Evolutionary conservation across 352 stramenopile species (phyloP).

Genomic region (Phytophthora rubi): DNA sequence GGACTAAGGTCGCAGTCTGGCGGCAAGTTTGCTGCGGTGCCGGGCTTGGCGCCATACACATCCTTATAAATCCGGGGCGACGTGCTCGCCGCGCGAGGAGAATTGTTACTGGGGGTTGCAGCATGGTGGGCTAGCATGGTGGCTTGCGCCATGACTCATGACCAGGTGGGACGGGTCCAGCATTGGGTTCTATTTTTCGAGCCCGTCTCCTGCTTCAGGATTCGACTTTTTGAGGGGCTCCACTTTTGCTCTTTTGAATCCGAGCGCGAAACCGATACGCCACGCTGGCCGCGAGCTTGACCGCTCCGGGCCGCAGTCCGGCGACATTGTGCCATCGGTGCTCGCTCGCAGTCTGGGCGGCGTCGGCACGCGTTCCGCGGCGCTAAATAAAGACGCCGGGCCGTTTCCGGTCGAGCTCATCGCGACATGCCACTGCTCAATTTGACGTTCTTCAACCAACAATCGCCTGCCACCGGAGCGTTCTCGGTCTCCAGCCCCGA

Average conservation of each 20-base stretch:
- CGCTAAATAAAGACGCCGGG: constrained; percentile 24
- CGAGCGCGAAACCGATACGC: constrained; percentile 15
- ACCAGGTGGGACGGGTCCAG: constrained; percentile 1
- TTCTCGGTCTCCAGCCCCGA: constrained; percentile 12
- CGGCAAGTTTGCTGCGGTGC: neutral
- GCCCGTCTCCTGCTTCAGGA: constrained; percentile 24
- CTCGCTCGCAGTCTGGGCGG: constrained; percentile 9
- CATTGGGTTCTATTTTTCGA: constrained; percentile 13
- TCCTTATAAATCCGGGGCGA: constrained; percentile 8
- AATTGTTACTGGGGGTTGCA: neutral
- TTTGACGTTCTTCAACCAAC: constrained; percentile 8
- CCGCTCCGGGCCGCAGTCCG: constrained; percentile 14
- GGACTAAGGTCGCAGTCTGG: neutral
- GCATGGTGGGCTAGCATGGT: neutral
- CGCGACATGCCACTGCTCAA: constrained; percentile 13
- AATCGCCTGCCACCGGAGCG: constrained; percentile 12
- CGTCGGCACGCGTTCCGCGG: constrained; percentile 12
- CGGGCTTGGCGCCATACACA: neutral
- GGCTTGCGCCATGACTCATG: neutral
- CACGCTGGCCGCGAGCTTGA: constrained; percentile 20
- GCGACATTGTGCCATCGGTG: neutral
- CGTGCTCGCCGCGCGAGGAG: neutral
- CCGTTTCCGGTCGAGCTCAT: constrained; percentile 6
- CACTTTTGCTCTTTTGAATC: constrained; percentile 8
- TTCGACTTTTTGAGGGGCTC: constrained; percentile 24